Conservation (phyloP, 805 yeast genomes). For the Nakazawaea holstii region DNA sequence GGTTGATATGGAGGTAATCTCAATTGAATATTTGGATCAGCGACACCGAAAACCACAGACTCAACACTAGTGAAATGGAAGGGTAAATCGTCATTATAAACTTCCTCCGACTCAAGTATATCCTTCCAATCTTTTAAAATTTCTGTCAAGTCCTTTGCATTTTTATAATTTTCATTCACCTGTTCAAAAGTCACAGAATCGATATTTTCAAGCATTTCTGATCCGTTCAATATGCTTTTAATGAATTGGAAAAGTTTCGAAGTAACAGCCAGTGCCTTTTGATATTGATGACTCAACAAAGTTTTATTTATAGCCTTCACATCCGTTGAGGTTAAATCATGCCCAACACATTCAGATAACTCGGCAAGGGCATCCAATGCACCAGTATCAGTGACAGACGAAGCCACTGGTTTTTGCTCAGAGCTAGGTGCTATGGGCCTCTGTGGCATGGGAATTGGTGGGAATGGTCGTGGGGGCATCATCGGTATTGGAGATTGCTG, state of each 20-base stretch:
- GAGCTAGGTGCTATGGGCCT: not conserved
- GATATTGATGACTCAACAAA: not conserved
- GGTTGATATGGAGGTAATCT: constrained; percentile 1
- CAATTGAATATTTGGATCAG: not conserved
- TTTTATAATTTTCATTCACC: not conserved
- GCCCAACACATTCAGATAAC: not conserved
- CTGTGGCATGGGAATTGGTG: not conserved
- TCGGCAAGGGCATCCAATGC: constrained; percentile 1
- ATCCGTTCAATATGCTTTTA: not conserved
- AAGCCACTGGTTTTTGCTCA: not conserved
- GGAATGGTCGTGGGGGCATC: not conserved
- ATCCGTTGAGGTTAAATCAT: not conserved
- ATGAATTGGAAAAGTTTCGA: not conserved
- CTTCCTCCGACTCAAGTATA: not conserved
- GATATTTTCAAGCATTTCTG: not conserved
- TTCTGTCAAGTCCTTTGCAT: not conserved
- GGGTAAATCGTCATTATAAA: not conserved
- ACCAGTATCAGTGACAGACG: not conserved
- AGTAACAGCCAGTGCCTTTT: not conserved
- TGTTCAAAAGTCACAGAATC: not conserved
- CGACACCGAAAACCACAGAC: not conserved
- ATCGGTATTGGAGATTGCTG: not conserved
- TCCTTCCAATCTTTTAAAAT: constrained; percentile 3
- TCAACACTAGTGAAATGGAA: not conserved
- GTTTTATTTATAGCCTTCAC: not conserved